These are phyloP conservation scores for Fusarium ambrosium DNA, from an alignment of 2,329 filamentous ascomycete species.

Conservation along the genomic window DNA sequence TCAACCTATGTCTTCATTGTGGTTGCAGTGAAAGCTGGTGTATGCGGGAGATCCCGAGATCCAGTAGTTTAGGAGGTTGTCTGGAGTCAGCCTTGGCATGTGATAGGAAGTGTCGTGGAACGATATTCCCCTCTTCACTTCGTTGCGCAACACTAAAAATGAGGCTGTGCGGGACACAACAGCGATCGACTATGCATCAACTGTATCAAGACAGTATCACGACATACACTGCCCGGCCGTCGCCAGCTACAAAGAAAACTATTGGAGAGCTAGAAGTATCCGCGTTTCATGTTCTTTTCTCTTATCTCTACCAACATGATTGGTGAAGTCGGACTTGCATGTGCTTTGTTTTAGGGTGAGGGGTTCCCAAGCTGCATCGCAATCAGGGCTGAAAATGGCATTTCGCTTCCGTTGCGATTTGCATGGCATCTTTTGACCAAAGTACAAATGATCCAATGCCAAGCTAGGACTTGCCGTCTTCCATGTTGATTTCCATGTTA, in stretches of 20 bases:
- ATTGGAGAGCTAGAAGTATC: background rate
- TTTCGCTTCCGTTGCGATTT: background rate
- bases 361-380: background rate
- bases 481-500: background rate
- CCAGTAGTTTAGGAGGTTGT: background rate
- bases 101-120: background rate
- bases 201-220: background rate
- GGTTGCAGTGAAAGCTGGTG: background rate
- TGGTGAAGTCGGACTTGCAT: background rate
- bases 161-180: background rate
- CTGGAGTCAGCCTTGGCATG: background rate
- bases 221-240: background rate
- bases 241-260: background rate
- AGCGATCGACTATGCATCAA: background rate
- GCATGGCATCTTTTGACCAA: background rate
- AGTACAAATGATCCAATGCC: background rate
- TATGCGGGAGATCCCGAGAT: background rate
- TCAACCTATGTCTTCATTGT: background rate
- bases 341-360: background rate
- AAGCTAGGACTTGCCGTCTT: background rate
- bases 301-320: background rate
- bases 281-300: background rate
- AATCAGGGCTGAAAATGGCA: background rate
- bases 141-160: background rate
- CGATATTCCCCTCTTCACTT: background rate